A percentile compares a stretch with the other conserved stretches of the same genome.
These are phyloP conservation scores for Micractinium sp. DNA, from an alignment of 139 green algal species.

Conservation along the genomic window DNA sequence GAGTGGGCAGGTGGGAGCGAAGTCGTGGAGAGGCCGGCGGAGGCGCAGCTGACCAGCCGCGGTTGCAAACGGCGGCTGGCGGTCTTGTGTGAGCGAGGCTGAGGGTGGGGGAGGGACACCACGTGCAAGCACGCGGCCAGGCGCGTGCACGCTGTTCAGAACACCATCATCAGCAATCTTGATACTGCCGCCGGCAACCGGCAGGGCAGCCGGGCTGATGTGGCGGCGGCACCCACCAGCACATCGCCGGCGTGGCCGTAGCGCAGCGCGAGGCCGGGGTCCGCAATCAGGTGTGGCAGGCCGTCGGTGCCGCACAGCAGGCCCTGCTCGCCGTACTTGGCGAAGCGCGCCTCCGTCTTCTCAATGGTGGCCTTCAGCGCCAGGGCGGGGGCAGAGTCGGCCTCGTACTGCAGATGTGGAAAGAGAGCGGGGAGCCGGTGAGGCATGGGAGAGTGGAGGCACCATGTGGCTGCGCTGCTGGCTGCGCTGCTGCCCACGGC, in stretches of 20 bases:
- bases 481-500: too few relatives aligned
- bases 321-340: slow-evolving; percentile 88
- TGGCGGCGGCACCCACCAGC: slow-evolving; percentile 72
- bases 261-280: slow-evolving; percentile 93
- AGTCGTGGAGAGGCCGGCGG: too few relatives aligned
- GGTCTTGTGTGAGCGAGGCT: too few relatives aligned
- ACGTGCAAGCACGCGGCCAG: too few relatives aligned
- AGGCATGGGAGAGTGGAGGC: neutral
- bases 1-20: too few relatives aligned
- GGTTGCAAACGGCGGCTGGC: too few relatives aligned
- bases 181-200: too few relatives aligned
- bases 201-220: neutral
- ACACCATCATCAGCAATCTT: too few relatives aligned
- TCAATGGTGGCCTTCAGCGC: slow-evolving; percentile 95
- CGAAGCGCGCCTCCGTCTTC: slow-evolving; percentile 94
- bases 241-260: slow-evolving; percentile 95
- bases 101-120: neutral
- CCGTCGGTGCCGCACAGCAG: slow-evolving; percentile 98
- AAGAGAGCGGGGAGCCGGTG: neutral
- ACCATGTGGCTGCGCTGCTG: too few relatives aligned
- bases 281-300: slow-evolving; percentile 97
- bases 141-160: too few relatives aligned
- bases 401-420: slow-evolving; percentile 85
- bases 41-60: too few relatives aligned
- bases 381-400: slow-evolving; percentile 83